Evolutionary conservation across 106 monocot genomes (phyloP), one percentile per base, ranked within the genome.

Genomic region (Agapanthus africanus): DNA sequence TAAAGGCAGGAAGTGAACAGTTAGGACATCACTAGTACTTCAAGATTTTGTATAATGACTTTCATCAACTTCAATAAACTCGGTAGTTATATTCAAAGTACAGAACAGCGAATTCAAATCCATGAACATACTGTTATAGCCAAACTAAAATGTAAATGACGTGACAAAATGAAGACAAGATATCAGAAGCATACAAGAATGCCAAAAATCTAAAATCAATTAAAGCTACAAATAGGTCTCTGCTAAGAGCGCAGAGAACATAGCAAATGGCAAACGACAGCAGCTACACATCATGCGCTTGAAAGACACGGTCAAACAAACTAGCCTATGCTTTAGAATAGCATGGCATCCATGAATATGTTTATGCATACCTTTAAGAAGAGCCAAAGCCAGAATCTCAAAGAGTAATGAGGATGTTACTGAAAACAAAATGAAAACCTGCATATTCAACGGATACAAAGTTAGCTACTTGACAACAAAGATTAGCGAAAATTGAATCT

Each of bases 381-480:
- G 68, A 34, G 41, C 51, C 65, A 85, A 79, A 56, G 82, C 77
- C 33, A 82, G 37, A 37, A 81, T 59, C 69, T 88, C 82, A 69
- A 82, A 59, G n/a, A 76, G 63, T 30, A 68, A 70, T 51, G 88
- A 85, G 4, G 42, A 62, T 34, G 69, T 36, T 19, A 76, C 11
- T 42, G 82, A 77, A 69, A 85, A 88, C 47, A 85, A 59, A 74
- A 82, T 51, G 74, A 88, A 88, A 4, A 88, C 88, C 88, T 88
- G 82, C 71, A 84, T 10, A 38, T 70, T 70, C 27, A 63, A 64
- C 41, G 14, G 39, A 22, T 18, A 57, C 41, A 56, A 57, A 47
- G 26, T 71, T 10, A 76, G 49, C 3, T n/a, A 69, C 18, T 63
- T 26, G 4, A 16, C 10, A 7, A 0, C 3, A 22, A 13, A 13